Conservation (phyloP, 2,329 filamentous ascomycete species). For the Coniochaeta sp. region DNA sequence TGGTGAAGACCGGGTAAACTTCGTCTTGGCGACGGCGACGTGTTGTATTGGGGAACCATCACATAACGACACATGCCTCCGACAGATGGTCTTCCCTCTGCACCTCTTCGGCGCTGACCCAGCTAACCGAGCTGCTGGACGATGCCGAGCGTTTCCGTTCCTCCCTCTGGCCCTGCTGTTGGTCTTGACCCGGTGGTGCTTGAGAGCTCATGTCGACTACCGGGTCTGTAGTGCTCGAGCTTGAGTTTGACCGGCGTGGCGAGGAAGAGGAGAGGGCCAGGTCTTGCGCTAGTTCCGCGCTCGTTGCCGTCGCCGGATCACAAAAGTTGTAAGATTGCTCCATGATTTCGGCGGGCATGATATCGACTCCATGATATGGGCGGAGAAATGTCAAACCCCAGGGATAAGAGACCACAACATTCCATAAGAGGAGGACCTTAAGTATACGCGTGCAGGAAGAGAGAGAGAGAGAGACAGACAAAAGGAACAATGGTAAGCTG, state of each 20-base stretch:
- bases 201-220: neutral
- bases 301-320: neutral
- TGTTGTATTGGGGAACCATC: neutral
- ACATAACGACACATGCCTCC: neutral
- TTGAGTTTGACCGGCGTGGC: neutral
- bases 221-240: neutral
- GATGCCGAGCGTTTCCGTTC: neutral
- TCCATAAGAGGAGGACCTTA: too few relatives aligned
- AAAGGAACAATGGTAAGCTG: too few relatives aligned
- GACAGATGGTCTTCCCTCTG: neutral
- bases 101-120: neutral
- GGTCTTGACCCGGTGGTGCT: neutral
- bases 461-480: too few relatives aligned
- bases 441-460: too few relatives aligned
- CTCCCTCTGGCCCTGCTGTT: too few relatives aligned
- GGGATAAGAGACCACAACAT: too few relatives aligned
- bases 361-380: conserved; percentile 1
- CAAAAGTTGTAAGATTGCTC: neutral
- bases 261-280: neutral
- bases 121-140: neutral
- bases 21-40: too few relatives aligned
- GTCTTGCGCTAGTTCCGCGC: neutral
- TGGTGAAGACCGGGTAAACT: too few relatives aligned
- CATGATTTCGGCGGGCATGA: neutral
- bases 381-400: too few relatives aligned